Evolutionary conservation across 257 asterid genomes (phyloP).

Genomic region (Marsdenia floribunda): DNA sequence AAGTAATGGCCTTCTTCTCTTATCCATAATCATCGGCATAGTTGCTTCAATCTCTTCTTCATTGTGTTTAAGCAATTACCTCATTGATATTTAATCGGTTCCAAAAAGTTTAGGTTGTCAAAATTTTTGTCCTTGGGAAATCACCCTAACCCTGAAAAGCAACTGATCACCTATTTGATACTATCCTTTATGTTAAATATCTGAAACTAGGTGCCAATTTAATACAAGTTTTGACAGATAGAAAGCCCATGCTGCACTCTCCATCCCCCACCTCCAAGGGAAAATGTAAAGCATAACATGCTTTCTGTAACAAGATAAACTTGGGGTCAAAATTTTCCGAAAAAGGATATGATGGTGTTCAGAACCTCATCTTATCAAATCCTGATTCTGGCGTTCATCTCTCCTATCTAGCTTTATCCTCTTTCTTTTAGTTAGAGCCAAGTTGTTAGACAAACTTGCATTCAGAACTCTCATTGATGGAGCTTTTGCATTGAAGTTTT

Average conservation of each 20-base stretch:
- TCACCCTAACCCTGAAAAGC: not conserved
- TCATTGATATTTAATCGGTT: slow-evolving; percentile 2
- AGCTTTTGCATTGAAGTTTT: not conserved
- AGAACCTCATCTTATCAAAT: not conserved
- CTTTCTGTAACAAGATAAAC: not conserved
- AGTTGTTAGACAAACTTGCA: not conserved
- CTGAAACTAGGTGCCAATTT: not conserved
- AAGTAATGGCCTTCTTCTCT: slow-evolving; percentile 31
- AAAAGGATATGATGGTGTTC: not conserved
- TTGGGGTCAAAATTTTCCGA: not conserved
- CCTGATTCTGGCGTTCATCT: not conserved
- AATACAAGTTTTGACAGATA: not conserved
- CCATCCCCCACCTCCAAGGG: not conserved
- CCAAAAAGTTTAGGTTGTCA: not conserved
- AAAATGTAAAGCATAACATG: not conserved
- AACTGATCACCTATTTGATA: not conserved
- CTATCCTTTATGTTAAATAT: not conserved
- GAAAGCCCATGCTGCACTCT: not conserved
- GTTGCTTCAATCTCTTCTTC: not conserved
- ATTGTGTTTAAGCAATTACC: not conserved
- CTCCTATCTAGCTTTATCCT: not conserved
- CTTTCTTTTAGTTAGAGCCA: not conserved
- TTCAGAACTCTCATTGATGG: not conserved
- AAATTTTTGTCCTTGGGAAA: not conserved
- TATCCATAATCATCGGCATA: slow-evolving; percentile 1